Evolutionary conservation across 495 filamentous ascomycete species (phyloP), one percentile per base, ranked within the genome.

Genomic region (Lindgomyces ingoldianus): DNA sequence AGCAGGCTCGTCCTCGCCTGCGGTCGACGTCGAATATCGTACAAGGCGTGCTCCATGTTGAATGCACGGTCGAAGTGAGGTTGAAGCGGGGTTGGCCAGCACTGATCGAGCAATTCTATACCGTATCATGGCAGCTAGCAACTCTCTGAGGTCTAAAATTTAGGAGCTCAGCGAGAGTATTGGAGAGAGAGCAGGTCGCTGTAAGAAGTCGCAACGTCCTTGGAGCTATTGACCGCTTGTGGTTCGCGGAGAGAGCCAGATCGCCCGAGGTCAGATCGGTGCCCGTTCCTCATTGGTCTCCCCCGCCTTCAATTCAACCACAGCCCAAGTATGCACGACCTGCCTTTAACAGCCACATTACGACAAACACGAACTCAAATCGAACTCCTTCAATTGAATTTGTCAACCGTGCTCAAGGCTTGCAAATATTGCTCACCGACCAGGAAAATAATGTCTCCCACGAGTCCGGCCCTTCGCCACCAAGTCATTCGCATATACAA

Each of bases 401-500:
- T 39, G 33, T 52, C 48, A 52, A 52, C 25, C 19, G n/a, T 27
- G 18, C 18, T 24, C 25, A 52, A 25, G 6, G 19, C 19, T 24
- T 22, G 8, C 48, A 24, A 52, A 4, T 19, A 4, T n/a, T 24
- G 4, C 44, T 19, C 44, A 47, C 39, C 53, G 19, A 18, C 53
- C 12, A 14, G 24, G 46, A 24, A 39, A 51, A 83, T 53, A 75
- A 79, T 18, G 78, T 57, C 57, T 60, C 50, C 70, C 14, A 29
- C 62, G 8, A 57, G 62, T 50, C 62, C 64, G 3, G 53, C 82
- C 57, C 83, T 96, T 4, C 84, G 92, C 48, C 80, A 83, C 51
- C 85, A 96, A 72, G 94, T 97, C 30, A 90, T 96, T 54, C 82
- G 82, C 19, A 84, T 97, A 53, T 98, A 98, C 80, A 97, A 96